Percentiles rank a stretch among this genome's conserved stretches.
Evolutionary conservation across 768 basidiomycete species (phyloP).

Genomic region (Hirschioporus abietinus): DNA sequence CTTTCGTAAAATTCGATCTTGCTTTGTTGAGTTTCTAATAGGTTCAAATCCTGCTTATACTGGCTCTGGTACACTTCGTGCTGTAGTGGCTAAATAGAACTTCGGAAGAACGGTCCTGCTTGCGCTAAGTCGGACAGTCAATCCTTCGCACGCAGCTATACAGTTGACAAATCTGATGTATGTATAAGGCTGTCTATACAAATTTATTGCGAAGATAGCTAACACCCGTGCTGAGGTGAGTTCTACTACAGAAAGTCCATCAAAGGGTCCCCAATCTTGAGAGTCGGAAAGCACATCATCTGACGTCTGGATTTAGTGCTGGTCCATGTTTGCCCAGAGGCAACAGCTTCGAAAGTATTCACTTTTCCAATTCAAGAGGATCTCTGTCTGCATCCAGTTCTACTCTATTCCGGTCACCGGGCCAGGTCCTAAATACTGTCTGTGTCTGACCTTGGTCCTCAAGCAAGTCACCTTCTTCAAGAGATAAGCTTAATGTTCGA

Average conservation of each 20-base stretch:
- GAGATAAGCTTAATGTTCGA: not conserved
- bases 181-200: not conserved
- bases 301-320: not conserved
- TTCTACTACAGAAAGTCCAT: not conserved
- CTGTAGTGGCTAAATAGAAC: too few species aligned
- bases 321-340: not conserved
- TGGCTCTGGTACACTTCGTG: too few species aligned
- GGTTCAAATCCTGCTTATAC: too few species aligned
- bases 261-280: not conserved
- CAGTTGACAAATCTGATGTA: not conserved
- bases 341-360: not conserved
- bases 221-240: not conserved
- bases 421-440: not conserved
- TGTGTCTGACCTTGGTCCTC: not conserved
- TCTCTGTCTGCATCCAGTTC: not conserved
- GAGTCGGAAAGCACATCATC: not conserved
- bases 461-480: not conserved
- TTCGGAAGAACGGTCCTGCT: not conserved
- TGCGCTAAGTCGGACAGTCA: not conserved
- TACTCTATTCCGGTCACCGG: not conserved
- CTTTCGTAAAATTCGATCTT: too few species aligned
- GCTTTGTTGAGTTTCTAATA: too few species aligned
- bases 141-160: not conserved
- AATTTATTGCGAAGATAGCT: not conserved
- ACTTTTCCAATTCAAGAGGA: not conserved